phyloP scores from a whole-genome alignment of 805 yeast genomes.

The Geotrichum ghanense region DNA sequence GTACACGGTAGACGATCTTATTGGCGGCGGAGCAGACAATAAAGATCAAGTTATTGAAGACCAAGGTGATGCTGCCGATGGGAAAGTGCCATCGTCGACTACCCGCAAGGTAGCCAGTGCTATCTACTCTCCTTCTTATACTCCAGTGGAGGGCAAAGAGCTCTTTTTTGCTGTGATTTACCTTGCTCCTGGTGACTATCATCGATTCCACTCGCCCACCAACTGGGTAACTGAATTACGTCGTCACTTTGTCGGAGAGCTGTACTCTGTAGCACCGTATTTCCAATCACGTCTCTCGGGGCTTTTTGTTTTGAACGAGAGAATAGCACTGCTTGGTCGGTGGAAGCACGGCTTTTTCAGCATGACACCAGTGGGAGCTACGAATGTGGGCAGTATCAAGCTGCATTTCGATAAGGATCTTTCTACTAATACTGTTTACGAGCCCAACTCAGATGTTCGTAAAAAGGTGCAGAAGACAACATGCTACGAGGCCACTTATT shows the following conservation, averaged over 20 bases:
- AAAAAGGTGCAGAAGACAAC: slow-evolving; percentile 53
- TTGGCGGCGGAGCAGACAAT: slow-evolving; percentile 41
- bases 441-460: slow-evolving; percentile 15
- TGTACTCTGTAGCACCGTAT: slow-evolving; percentile 92
- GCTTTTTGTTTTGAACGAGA: slow-evolving; percentile 81
- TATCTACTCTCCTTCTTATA: slow-evolving; percentile 16
- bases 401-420: slow-evolving; percentile 86
- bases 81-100: slow-evolving; percentile 22
- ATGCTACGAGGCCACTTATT: slow-evolving; percentile 89
- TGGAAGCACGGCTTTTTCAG: slow-evolving; percentile 97
- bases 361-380: slow-evolving; percentile 99
- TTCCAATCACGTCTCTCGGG: slow-evolving; percentile 82
- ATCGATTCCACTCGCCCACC: slow-evolving; percentile 90
- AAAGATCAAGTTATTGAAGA: slow-evolving; percentile 34
- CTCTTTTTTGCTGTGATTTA: slow-evolving; percentile 85
- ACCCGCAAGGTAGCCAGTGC: slow-evolving; percentile 19
- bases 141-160: slow-evolving; percentile 35
- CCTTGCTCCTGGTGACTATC: slow-evolving; percentile 97
- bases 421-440: slow-evolving; percentile 63
- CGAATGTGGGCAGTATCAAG: slow-evolving; percentile 92
- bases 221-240: slow-evolving; percentile 92
- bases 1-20: slow-evolving; percentile 55
- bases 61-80: slow-evolving; percentile 12
- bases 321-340: slow-evolving; percentile 89
- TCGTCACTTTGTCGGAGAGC: slow-evolving; percentile 92